Evolutionary conservation across 371 early-diverging fungal species (phyloP), one percentile per base, ranked within the genome.

Genomic region (Capniomyces stellatus): DNA sequence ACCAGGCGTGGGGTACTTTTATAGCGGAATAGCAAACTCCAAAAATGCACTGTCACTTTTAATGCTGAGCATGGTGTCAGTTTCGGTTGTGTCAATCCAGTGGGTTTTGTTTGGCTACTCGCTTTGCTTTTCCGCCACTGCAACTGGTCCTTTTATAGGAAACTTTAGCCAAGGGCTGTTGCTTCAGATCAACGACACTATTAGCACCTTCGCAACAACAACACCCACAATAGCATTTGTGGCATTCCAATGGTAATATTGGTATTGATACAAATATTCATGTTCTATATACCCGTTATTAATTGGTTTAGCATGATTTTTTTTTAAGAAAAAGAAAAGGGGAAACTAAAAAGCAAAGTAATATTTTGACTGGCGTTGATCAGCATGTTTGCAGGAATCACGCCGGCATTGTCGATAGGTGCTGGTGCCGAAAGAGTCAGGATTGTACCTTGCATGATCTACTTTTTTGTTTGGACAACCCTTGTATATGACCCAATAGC

Each of bases 401-500:
- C 92, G 3, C 84, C 89, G 13, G 92, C 92, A 13, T 69, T 94
- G 30, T 84, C 89, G n/a, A 76, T 92, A 44, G 92, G 94, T 29
- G 79, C 89, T 8, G 85, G 83, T 13, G 92, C 90, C 27, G 92
- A 90, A 61, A 82, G 92, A 52, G 76, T 81, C 49, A 81, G 92
- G 40, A 70, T 92, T 29, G 54, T 92, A 23, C 95, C 95, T 0
- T 67, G 83, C 50, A 75, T 87, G 43, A 67, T 92, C 50, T 94
- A 90, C 59, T 77, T 91, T 56, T 87, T 94, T 62, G 71, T 91
- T 46, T 94, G 93, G 93, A 74, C 86, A 0, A 91, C 92, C 1
- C 46, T 91, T 41, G 88, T 92, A 3, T 94, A 94, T 62, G 76
- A 85, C 58, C 73, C 77, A 35, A 78, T 85, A 49, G 91, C 92